Base-by-base conservation (phyloP, 176 grass and related monocot genomes). In the Carex scoparia region DNA sequence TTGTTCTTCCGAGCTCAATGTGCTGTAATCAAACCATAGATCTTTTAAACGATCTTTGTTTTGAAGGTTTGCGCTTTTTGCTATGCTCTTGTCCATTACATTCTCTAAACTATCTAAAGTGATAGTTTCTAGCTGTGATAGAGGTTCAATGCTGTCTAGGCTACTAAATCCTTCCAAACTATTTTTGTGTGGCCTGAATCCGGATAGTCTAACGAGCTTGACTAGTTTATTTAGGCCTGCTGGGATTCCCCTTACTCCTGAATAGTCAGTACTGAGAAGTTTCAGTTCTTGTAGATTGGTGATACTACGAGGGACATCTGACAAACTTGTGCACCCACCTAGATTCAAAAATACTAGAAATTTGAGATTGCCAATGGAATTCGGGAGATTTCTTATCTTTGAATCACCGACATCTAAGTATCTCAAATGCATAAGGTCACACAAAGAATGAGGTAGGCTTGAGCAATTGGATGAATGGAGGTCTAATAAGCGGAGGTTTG, bases 231-330 rank as follows among this genome's bases (percentile, higher is more conserved):
- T 74, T 8, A 74, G 40, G 6, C 69, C 37, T 10, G 37, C 2
- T 46, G 74, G 74, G n/a, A 79, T 31, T 4, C 1, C 10, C 13
- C 54, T 10, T 7, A 79, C 9, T 3, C 5, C 0, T 5, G 74
- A 15, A 0, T 32, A 0, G 0, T 1, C 0, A 2, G 56, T 32
- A 2, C 0, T 5, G 2, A 79, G 53, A 0, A 0, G 7, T 12
- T 2, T 51, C 15, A 79, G 7, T 56, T 79, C 7, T n/a, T 4
- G 15, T 13, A 79, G 10, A 1, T 79, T 58, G 0, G 4, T 31
- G 18, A 79, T 54, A 10, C 6, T 56, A 6, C 4, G 1, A 32
- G 74, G 74, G 23, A 79, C 13, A 32, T 53, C 9, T 13, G 4
- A 32, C 23, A 79, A 79, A 4, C 55, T 7, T 32, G 0, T 3